Evolutionary conservation across 129 eudicot species (phyloP), one percentile per base, ranked within the genome.

Genomic region (Pulicaria dysenterica): DNA sequence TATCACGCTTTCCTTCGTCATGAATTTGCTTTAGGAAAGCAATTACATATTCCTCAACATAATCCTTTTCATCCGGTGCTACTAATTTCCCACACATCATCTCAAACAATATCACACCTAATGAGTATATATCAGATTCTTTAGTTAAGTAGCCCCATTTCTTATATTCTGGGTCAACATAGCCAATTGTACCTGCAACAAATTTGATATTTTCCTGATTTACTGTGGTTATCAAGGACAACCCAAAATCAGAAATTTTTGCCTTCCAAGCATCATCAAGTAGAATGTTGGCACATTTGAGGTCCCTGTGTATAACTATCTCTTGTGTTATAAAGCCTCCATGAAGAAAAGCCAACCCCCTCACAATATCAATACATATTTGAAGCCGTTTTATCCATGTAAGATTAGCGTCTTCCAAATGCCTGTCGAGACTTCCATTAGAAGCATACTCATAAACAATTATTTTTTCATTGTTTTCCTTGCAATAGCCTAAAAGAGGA

Each of bases 261-360:
- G 70, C 77, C 24, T 9, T 34, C 51, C 59, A 73, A 34, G 38
- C 9, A 3, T 24, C 6, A 36, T 3, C 6, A 9, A 72, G 41
- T 50, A 61, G 16, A 36, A 60, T 48, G 48, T 73, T 73, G 2
- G 57, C 49, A 5, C 50, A 39, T 43, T 73, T 73, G 3, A 73
- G 15, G 54, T 73, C 77, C 8, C 69, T 31, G 49, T 70, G 74
- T 5, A 70, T 42, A 39, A 70, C 41, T 64, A 19, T 42, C 10
- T 70, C 41, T 19, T 50, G 4, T 39, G 10, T 16, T 17, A 12
- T 13, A 0, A 12, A 34, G 5, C 8, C 43, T 5, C 12, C 37
- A 11, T 72, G 67, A 1, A 58, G 38, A 56, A 37, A 61, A 13
- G 31, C 3, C 42, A 72, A 24, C 2, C 67, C 67, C 1, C 44